phyloP scores from a whole-genome alignment of 2,329 filamentous ascomycete genomes.

The Talaromyces piceae region DNA sequence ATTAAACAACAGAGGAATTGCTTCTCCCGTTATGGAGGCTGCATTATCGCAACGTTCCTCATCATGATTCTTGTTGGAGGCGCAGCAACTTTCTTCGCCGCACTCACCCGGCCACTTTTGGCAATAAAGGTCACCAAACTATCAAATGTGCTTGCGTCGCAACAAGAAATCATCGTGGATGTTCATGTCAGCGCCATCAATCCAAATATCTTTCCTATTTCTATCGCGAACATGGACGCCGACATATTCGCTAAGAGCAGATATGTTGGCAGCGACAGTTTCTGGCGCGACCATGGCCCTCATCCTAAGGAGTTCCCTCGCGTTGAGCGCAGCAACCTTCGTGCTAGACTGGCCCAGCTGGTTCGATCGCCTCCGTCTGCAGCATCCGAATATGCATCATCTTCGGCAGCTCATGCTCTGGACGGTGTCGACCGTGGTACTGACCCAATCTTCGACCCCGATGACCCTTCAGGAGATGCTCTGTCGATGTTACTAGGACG shows the following conservation, averaged over 20 bases:
- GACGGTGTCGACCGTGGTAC: conserved; percentile 48
- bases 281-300: conserved; percentile 30
- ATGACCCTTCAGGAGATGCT: conserved; percentile 47
- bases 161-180: conserved; percentile 93
- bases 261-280: conserved; percentile 60
- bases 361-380: conserved; percentile 19
- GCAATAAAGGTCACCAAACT: conserved; percentile 74
- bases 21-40: conserved; percentile 74
- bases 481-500: conserved; percentile 90
- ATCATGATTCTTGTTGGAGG: conserved; percentile 75
- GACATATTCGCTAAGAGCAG: conserved; percentile 93
- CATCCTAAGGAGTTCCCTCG: conserved; percentile 24
- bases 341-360: conserved; percentile 23
- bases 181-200: conserved; percentile 82
- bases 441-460: conserved; percentile 56
- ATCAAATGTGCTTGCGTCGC: conserved; percentile 82
- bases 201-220: conserved; percentile 84
- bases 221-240: conserved; percentile 77
- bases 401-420: conserved; percentile 12
- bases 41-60: conserved; percentile 74
- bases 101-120: conserved; percentile 78
- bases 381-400: conserved; percentile 10
- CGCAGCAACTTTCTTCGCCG: conserved; percentile 80
- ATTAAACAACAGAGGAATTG: conserved; percentile 59
- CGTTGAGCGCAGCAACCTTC: conserved; percentile 25